phyloP scores from a whole-genome alignment of 306 rosid species.

The Luffa acutangula region DNA sequence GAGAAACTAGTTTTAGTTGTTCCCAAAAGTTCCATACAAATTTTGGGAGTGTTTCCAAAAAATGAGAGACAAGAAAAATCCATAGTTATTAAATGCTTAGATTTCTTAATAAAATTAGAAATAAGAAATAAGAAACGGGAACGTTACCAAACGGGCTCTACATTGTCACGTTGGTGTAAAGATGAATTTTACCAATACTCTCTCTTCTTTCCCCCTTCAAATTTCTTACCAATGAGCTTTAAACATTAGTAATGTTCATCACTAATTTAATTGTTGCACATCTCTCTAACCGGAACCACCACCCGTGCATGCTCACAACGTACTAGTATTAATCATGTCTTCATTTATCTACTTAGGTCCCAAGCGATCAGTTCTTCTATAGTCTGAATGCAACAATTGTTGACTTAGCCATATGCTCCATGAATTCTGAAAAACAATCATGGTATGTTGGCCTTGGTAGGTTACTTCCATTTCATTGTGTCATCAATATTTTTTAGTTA shows the following conservation, averaged over 20 bases:
- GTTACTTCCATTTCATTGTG: slow-evolving; percentile 17
- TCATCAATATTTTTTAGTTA: not conserved
- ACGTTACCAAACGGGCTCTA: too few relatives aligned
- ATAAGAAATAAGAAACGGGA: too few relatives aligned
- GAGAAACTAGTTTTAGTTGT: too few relatives aligned
- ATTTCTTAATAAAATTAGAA: too few relatives aligned
- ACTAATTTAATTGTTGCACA: not conserved
- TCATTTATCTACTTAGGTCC: slow-evolving; percentile 56
- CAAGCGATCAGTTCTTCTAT: slow-evolving; percentile 50
- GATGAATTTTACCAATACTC: not conserved
- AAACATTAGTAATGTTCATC: not conserved
- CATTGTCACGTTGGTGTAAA: slow-evolving; percentile 53
- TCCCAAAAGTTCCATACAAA: too few relatives aligned
- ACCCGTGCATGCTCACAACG: not conserved
- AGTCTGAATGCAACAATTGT: slow-evolving; percentile 77
- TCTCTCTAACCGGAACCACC: not conserved
- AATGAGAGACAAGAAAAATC: too few relatives aligned
- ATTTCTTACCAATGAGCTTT: not conserved
- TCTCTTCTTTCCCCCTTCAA: not conserved
- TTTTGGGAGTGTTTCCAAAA: too few relatives aligned
- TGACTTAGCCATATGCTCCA: slow-evolving; percentile 71
- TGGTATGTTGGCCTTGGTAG: slow-evolving; percentile 90
- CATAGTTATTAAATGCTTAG: too few relatives aligned
- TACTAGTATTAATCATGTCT: not conserved
- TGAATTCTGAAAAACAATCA: slow-evolving; percentile 40